Percentiles rank a stretch among this genome's conserved stretches.
phyloP scores from a whole-genome alignment of 257 asterid species.

The Solanum sejunctum region DNA sequence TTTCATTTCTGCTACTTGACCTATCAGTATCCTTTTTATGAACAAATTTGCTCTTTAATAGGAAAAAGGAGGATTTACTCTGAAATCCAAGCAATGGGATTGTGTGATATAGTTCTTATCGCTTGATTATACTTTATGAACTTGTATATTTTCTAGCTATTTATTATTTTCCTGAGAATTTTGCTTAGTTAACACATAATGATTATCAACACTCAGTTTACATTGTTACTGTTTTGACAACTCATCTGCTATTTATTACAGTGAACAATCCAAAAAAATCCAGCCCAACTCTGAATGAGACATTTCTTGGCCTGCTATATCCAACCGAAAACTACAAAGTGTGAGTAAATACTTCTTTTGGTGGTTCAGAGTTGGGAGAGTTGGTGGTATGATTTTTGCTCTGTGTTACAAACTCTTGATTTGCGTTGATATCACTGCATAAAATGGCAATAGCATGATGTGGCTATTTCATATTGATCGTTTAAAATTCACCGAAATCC shows the following conservation, averaged over 20 bases:
- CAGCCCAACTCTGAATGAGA: conserved; percentile 75
- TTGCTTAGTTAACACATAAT: not conserved
- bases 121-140: not conserved
- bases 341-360: conserved; percentile 30
- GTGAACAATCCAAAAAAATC: conserved; percentile 98
- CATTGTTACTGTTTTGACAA: not conserved
- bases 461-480: not conserved
- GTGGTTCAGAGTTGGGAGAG: not conserved
- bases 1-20: not conserved
- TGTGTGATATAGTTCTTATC: not conserved
- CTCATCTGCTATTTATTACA: conserved; percentile 18
- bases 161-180: not conserved
- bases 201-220: not conserved
- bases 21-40: not conserved
- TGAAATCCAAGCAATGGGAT: not conserved
- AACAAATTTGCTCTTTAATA: not conserved
- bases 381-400: not conserved
- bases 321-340: conserved; percentile 98
- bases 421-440: not conserved
- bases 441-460: not conserved
- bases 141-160: not conserved
- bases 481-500: not conserved
- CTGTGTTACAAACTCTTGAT: not conserved
- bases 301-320: conserved; percentile 93
- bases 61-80: not conserved